Evolutionary conservation across 2,329 filamentous ascomycete genomes (phyloP), one percentile per base, ranked within the genome.

Genomic region (Fusarium sp.): DNA sequence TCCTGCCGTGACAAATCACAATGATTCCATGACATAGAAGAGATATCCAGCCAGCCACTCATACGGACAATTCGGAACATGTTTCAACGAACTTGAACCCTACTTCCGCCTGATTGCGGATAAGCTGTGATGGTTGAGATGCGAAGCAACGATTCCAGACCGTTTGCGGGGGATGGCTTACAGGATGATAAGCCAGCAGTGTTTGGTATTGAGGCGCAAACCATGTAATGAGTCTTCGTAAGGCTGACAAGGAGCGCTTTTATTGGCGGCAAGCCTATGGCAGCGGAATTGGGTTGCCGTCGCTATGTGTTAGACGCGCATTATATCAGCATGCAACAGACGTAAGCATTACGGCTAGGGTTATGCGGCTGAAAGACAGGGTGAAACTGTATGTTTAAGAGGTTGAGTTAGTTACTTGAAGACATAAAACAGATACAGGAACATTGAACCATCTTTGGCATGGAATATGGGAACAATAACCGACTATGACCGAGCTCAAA

Each of bases 41-140:
- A n/a, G n/a, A n/a, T 41, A 28, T 49, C 44, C 57, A 44, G 47
- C 49, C 60, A 49, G 60, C 57, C 57, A 62, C 57, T 15, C 38
- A 18, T 9, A 11, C 7, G 7, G 28, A n/a, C 8, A 15, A 38
- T 34, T 6, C 33, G 26, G 23, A 20, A 28, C 11, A 26, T 15
- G 37, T 38, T 63, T 62, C 57, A 44, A 31, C 15, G 11, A 4
- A 46, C 46, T 31, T 8, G 10, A 13, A 26, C 15, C 49, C 26
- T 13, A 38, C 15, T 13, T 34, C 54, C 57, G 26, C 41, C 40
- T 26, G 16, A 30, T 57, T 26, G 38, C 20, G 37, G 45, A 38
- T 20, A 18, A 30, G 33, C 26, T 51, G n/a, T 23, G 7, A 18
- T 15, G n/a, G 31, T 10, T 26, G 44, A 8, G n/a, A 34, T 15